Evolutionary conservation across 768 basidiomycete genomes (phyloP), one percentile per base, ranked within the genome.

Genomic region (Xerocomellus dryophilus): DNA sequence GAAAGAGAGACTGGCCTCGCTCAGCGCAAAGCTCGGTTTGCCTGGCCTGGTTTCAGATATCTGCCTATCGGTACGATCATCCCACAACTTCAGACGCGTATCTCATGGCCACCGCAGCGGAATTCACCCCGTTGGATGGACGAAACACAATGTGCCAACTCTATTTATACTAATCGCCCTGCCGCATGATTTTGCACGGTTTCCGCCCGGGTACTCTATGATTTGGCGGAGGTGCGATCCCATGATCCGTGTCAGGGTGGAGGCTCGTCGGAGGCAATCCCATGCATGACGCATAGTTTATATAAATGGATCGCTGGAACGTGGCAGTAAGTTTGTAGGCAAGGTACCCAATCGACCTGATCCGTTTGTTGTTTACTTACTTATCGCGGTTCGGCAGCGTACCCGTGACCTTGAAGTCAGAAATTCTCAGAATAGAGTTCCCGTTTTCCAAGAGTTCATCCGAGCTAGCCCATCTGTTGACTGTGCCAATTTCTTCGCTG

Each of bases 21-120:
- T 82, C 50, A 61, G 60, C 34, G 45, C 38, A 32, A 64, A 57
- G 40, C 63, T 80, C 42, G 73, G 68, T 10, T 51, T 81, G 29
- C 53, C 49, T 14, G 50, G 69, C 29, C 54, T 53, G 21, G 17
- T 6, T 41, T 59, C 43, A 55, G n/a, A 39, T 32, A 34, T 17
- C 32, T 38, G 2, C 35, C 40, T 18, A 17, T 15, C n/a, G 47
- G 40, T 43, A 36, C 20, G 40, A 39, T 27, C 14, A 18, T 46
- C 27, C 14, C 39, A 20, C 44, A 25, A 8, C 17, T 8, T 43
- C 21, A 25, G 12, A 34, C 31, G 14, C n/a, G 18, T 23, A 27
- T 46, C 46, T 43, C 10, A 59, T 25, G 41, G 15, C 15, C 23
- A 21, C 34, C 27, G 10, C 41, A 50, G 61, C 14, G 2, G 46